A percentile compares a stretch with the other conserved stretches of the same genome.
Conservation (phyloP, 768 basidiomycete species). For the Mycena venus region DNA sequence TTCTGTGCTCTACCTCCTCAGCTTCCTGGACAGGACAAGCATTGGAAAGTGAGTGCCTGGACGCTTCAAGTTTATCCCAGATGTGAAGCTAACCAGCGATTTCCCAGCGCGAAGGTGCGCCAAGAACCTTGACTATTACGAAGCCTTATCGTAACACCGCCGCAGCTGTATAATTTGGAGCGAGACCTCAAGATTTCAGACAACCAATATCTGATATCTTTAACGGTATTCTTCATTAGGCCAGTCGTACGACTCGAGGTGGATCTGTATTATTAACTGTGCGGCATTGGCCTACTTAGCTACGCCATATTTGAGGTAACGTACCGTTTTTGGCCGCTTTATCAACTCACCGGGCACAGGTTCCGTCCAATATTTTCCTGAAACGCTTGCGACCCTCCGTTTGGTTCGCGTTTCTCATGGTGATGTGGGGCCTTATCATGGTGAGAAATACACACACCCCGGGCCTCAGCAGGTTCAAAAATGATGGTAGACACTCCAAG, state of each 20-base stretch:
- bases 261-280: not conserved
- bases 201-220: slow-evolving; percentile 74
- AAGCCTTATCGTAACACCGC: too few relatives aligned
- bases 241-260: slow-evolving; percentile 2
- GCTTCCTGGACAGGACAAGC: slow-evolving; percentile 75
- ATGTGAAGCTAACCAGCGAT: not conserved
- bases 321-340: not conserved
- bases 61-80: not conserved
- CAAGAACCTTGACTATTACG: not conserved
- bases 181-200: slow-evolving; percentile 70
- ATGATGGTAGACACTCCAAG: slow-evolving; percentile 69
- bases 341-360: not conserved
- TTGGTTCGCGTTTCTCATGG: slow-evolving; percentile 69
- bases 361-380: slow-evolving; percentile 63
- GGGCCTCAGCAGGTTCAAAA: not conserved
- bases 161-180: slow-evolving; percentile 71
- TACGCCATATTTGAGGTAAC: slow-evolving; percentile 78
- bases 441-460: slow-evolving; percentile 39
- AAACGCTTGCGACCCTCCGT: slow-evolving; percentile 73
- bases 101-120: slow-evolving; percentile 65
- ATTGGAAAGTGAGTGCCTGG: slow-evolving; percentile 67
- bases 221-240: slow-evolving; percentile 77
- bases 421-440: slow-evolving; percentile 65
- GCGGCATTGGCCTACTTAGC: not conserved
- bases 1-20: slow-evolving; percentile 79